These are phyloP conservation scores for Schoenoplectus tabernaemontani DNA, from an alignment of 202 grass and related monocot species.

Conservation along the genomic window DNA sequence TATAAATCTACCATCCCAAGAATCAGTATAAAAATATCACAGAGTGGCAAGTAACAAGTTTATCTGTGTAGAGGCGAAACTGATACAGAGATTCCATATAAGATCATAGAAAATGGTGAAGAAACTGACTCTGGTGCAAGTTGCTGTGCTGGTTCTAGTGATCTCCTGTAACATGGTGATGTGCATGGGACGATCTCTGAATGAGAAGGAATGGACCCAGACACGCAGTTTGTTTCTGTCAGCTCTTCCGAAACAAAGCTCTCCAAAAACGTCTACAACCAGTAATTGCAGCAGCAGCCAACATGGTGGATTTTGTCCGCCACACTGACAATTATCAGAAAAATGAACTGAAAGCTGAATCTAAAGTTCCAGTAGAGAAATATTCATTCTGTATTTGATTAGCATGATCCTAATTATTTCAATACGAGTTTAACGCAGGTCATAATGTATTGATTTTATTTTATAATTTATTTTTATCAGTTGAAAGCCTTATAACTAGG, in stretches of 20 bases:
- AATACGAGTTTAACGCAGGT: background rate
- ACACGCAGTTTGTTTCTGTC: background rate
- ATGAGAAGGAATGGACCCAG: background rate
- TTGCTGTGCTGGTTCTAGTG: background rate
- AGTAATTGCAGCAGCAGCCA: background rate
- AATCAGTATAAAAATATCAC: background rate
- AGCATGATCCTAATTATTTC: background rate
- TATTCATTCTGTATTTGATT: background rate
- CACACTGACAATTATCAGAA: background rate
- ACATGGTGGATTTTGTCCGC: background rate
- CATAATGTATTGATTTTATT: background rate
- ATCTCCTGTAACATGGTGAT: background rate
- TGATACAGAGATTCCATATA: background rate
- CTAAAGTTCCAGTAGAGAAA: background rate
- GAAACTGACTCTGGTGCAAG: background rate
- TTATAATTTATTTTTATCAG: background rate
- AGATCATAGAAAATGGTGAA: slow-evolving; percentile 13
- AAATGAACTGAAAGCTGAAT: background rate
- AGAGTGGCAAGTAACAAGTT: background rate
- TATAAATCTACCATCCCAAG: background rate
- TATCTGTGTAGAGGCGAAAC: background rate
- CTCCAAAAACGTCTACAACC: background rate
- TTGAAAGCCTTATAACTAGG: background rate
- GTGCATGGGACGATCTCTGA: slow-evolving; percentile 1
- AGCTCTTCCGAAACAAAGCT: background rate